Base-by-base conservation (phyloP, 768 basidiomycete species). In the Boletus sp. region DNA sequence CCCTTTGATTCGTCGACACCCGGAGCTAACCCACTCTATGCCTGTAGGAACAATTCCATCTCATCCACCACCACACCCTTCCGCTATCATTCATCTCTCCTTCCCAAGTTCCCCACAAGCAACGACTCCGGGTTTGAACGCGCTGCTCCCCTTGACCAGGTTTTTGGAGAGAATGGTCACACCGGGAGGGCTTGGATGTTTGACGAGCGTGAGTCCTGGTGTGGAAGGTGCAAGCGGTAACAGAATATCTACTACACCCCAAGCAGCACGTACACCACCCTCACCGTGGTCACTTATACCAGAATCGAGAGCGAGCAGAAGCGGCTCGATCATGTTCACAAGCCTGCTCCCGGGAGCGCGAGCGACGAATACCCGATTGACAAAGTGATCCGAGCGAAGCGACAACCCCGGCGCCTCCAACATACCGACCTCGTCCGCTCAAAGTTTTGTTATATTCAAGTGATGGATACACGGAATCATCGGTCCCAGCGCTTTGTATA, bases 401-500 rank as follows among this genome's bases (percentile, higher is more conserved):
- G 35, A 37, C 44, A 29, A 57, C 32, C 8, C 54, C 54, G 44
- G 47, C 47, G 56, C 64, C 30, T 67, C 69, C 61, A 17, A 29
- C 65, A 72, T 54, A 71, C 30, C 82, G 79, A 58, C 81, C 82
- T 30, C 76, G 80, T 32, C 89, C 89, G 6, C 75, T 86, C 53
- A 91, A 92, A 67, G 75, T 94, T 53, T 80, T 94, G 59, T 71
- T 94, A 30, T 90, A 92, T 71, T 89, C 87, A 17, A 82, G 87
- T 17, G 93, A 95, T 69, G 93, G 92, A 48, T 94, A 96, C 76
- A 98, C 96, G 24, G 95, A 98, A 72, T 90, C 91, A 10, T 90
- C 89, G 28, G 85, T 96, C 7, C 85, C 93, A 52, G 94, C 93
- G 24, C 78, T 98, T 52, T 84, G 85, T 60, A 82, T 96, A 50